A percentile compares a stretch with the other conserved stretches of the same genome.
Evolutionary conservation across 257 asterid species (phyloP).

Genomic region (Solanum boliviense): DNA sequence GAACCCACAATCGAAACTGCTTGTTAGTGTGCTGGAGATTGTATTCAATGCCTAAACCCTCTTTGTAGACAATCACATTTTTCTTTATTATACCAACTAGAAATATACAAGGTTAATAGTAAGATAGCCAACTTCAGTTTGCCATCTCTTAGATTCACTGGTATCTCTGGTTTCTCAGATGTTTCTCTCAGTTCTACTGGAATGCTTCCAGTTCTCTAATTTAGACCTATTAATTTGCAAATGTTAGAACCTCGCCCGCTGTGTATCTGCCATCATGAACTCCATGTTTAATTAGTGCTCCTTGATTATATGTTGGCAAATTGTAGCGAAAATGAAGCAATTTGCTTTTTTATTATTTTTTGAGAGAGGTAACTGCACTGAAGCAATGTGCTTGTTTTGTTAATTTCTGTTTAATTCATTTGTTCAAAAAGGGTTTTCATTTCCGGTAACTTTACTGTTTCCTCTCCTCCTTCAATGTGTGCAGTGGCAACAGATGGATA

Average conservation of each 20-base stretch:
- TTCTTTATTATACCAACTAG: not conserved
- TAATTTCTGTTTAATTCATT: not conserved
- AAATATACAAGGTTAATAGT: not conserved
- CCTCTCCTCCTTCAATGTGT: slow-evolving; percentile 1
- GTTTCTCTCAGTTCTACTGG: not conserved
- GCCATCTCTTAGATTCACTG: not conserved
- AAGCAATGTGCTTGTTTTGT: not conserved
- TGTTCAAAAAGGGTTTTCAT: not conserved
- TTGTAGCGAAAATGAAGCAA: not conserved
- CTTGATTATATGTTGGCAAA: not conserved
- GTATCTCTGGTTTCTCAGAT: not conserved
- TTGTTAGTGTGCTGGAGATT: not conserved
- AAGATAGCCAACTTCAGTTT: not conserved
- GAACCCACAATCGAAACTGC: not conserved
- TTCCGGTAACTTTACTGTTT: not conserved
- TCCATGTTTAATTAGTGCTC: not conserved
- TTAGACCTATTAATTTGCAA: not conserved
- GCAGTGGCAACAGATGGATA: slow-evolving; percentile 99
- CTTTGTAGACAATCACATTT: not conserved
- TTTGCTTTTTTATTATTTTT: not conserved
- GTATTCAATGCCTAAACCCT: not conserved
- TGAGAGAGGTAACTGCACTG: not conserved
- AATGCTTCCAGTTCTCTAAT: not conserved
- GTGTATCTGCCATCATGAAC: not conserved
- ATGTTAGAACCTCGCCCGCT: not conserved